Evolutionary conservation across 2,329 filamentous ascomycete genomes (phyloP).

Genomic region (Aspergillus quadricinctus): DNA sequence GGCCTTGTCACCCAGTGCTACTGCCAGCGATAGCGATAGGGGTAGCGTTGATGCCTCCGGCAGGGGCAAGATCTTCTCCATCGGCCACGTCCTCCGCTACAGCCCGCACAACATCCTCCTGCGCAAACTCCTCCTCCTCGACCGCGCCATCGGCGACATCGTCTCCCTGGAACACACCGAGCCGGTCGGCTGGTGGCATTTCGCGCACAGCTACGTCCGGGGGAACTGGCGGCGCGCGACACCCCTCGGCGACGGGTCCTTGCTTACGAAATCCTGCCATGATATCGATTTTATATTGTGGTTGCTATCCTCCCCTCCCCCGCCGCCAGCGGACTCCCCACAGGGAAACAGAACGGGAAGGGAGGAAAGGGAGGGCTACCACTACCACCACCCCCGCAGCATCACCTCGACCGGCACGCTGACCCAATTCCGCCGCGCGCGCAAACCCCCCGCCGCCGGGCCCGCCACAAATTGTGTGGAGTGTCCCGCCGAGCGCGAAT

Average conservation of each 20-base stretch:
- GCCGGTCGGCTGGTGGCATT: conserved; percentile 96
- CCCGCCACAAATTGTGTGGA: conserved; percentile 79
- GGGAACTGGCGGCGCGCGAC: conserved; percentile 90
- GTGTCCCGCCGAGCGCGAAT: conserved; percentile 69
- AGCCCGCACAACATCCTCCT: conserved; percentile 88
- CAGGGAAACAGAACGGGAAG: too few species aligned
- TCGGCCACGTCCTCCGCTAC: conserved; percentile 91
- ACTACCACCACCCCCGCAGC: conserved; percentile 64
- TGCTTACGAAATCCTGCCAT: conserved; percentile 94
- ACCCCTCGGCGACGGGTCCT: conserved; percentile 65
- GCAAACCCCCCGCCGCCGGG: conserved; percentile 73
- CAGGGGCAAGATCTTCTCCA: conserved; percentile 62
- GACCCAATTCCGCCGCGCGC: conserved; percentile 69
- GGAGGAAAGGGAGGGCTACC: too few species aligned
- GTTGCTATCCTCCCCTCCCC: conserved; percentile 58
- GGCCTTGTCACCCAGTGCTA: conserved; percentile 20
- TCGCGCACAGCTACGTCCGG: conserved; percentile 80
- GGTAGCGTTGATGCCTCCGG: conserved; percentile 16
- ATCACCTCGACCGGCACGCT: conserved; percentile 73
- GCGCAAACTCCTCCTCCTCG: conserved; percentile 69
- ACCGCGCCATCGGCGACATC: conserved; percentile 76
- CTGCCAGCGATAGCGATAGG: background rate
- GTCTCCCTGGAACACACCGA: conserved; percentile 87
- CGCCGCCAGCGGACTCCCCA: background rate
- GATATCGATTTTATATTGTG: conserved; percentile 92